These are phyloP conservation scores for Yamadazyma kanchanaburiensis DNA, from an alignment of 1,139 yeast species.

Conservation along the genomic window DNA sequence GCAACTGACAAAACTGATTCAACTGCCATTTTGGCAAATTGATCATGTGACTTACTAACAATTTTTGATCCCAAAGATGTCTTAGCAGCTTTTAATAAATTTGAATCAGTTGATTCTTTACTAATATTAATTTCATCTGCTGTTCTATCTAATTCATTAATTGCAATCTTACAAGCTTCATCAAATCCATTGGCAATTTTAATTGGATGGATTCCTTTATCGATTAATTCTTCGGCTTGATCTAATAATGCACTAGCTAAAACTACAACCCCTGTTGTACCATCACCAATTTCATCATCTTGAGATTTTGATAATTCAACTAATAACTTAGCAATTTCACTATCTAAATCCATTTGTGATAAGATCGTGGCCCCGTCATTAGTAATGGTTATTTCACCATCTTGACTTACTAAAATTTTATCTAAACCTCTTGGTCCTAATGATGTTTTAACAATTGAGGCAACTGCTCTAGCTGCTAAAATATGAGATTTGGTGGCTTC, in stretches of 20 bases:
- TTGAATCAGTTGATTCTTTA: slow-evolving; percentile 45
- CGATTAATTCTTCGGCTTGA: slow-evolving; percentile 91
- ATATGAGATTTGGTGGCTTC: slow-evolving; percentile 97
- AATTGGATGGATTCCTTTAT: slow-evolving; percentile 96
- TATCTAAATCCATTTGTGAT: slow-evolving; percentile 93
- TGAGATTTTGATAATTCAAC: slow-evolving; percentile 94
- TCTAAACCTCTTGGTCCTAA: slow-evolving; percentile 98
- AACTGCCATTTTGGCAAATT: slow-evolving; percentile 95
- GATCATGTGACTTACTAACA: slow-evolving; percentile 90
- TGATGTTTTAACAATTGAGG: slow-evolving; percentile 87
- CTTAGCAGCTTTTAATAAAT: slow-evolving; percentile 84
- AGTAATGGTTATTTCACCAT: slow-evolving; percentile 96
- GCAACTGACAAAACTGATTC: slow-evolving; percentile 94
- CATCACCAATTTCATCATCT: slow-evolving; percentile 99
- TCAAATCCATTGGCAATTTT: slow-evolving; percentile 97
- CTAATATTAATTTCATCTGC: slow-evolving; percentile 61
- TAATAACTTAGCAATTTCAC: slow-evolving; percentile 90
- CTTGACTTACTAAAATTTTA: slow-evolving; percentile 87
- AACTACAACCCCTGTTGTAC: slow-evolving; percentile 98
- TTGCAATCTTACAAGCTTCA: slow-evolving; percentile 92
- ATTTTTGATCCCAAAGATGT: slow-evolving; percentile 95
- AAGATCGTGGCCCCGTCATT: slow-evolving; percentile 98
- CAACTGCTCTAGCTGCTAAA: slow-evolving; percentile 93
- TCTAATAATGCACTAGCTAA: slow-evolving; percentile 92
- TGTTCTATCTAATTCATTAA: slow-evolving; percentile 66